Percentiles rank a stretch among this genome's conserved stretches.
phyloP scores from a whole-genome alignment of 2,329 filamentous ascomycete species.

The Sporothrix globosa region DNA sequence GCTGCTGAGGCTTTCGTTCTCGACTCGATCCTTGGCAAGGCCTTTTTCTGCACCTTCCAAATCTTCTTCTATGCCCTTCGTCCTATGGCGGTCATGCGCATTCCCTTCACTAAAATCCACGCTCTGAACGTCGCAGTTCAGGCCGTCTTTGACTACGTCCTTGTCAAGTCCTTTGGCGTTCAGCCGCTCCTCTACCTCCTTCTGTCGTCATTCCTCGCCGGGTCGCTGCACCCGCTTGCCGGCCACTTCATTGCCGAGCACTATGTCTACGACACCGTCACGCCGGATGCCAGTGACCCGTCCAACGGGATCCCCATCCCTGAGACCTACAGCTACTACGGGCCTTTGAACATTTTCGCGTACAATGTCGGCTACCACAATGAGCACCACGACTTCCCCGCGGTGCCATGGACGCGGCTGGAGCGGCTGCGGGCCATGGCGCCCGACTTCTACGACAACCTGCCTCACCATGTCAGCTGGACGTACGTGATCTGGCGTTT shows the following conservation, averaged over 20 bases:
- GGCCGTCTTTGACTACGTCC: constrained; percentile 71
- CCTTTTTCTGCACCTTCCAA: constrained; percentile 99
- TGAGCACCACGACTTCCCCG: constrained; percentile 98
- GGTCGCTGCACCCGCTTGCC: constrained; percentile 89
- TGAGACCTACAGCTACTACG: constrained; percentile 98
- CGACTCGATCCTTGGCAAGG: constrained; percentile 92
- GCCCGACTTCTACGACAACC: constrained; percentile 84
- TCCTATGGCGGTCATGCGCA: constrained; percentile 89
- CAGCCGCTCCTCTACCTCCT: constrained; percentile 80
- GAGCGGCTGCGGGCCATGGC: constrained; percentile 77
- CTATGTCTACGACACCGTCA: constrained; percentile 74
- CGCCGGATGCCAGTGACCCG: constrained; percentile 58
- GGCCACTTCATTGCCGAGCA: constrained; percentile 99
- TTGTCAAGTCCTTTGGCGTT: constrained; percentile 64
- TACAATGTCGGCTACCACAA: constrained; percentile 99
- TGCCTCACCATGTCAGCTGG: constrained; percentile 91
- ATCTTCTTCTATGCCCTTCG: constrained; percentile 98
- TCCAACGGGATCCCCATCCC: constrained; percentile 70
- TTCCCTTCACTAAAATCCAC: constrained; percentile 86
- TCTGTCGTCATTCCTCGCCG: constrained; percentile 88
- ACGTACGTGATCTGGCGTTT: constrained; percentile 93
- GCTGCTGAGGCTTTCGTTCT: constrained; percentile 88
- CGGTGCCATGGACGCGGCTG: constrained; percentile 89
- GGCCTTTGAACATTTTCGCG: constrained; percentile 84
- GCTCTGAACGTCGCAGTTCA: constrained; percentile 79